Evolutionary conservation across 1,284 basidiomycete species (phyloP), one percentile per base, ranked within the genome.

Genomic region (Rhodotorula sp.): DNA sequence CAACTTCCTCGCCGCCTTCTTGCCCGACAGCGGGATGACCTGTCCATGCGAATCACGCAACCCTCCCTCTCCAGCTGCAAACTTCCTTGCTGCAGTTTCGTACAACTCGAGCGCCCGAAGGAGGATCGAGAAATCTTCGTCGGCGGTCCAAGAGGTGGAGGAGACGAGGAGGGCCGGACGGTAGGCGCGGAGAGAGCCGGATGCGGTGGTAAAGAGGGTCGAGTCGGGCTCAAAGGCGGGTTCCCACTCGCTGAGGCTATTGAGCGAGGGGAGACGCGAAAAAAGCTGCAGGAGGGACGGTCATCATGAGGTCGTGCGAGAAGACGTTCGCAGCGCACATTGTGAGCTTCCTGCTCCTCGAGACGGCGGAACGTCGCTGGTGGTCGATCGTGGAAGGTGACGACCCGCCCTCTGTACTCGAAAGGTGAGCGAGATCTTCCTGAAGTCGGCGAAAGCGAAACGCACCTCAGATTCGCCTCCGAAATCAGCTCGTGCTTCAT

Each of bases 81-180:
- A 34, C 27, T 47, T 24, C 44, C 78, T 73, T 20, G 88, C 67
- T 82, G 84, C 49, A 77, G 72, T 76, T n/a, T 96, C 89, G 79
- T 94, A 96, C 34, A 83, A 62, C 11, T 78, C 78, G 52, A 97
- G 82, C 13, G 92, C 91, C 22, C 85, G 83, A 22, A 96, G 80
- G 9, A 99, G 85, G 54, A 96, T 85, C 5, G 85, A 83, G 74
- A 99, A 98, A 79, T 99, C 94, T 80, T 99, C 96, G 78, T 99
- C 96, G 11, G 91, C 88, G 0, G 96, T 99, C 95, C 96, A 99
- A 17, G 90, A 93, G 0, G 96, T 99, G 75, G 92, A 92, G 34
- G 90, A 92, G 29, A 99, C 88, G 29, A 98, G 77, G 5, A 99
- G 82, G 0, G 92, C 94, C 2, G 93, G 92, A 68, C 94, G 84